Evolutionary conservation across 768 basidiomycete species (phyloP).

Genomic region (Guyanaporus albipodus): DNA sequence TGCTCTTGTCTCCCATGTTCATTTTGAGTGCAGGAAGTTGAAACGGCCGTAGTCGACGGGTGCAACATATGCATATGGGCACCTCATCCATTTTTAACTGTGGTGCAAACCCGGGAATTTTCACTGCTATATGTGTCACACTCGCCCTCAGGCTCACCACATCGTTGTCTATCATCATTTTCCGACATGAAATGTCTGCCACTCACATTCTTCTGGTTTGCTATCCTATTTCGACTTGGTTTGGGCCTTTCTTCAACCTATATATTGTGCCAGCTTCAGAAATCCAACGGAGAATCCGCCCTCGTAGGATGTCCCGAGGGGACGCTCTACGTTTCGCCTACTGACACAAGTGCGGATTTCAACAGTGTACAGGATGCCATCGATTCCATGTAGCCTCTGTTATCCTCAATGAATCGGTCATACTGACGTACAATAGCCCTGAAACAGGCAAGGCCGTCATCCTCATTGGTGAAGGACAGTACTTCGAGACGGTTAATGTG

Average conservation of each 20-base stretch:
- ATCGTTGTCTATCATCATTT: not conserved
- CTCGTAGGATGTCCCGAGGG: conserved; percentile 52
- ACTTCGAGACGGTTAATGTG: conserved; percentile 57
- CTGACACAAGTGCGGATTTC: conserved; percentile 44
- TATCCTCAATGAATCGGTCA: not conserved
- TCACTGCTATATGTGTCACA: not conserved
- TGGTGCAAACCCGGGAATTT: too few relatives aligned
- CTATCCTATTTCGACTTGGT: not conserved
- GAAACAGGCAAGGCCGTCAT: conserved; percentile 40
- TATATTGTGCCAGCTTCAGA: conserved; percentile 49
- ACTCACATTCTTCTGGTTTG: conserved; percentile 6
- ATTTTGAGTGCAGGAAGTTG: too few relatives aligned
- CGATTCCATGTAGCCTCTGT: conserved; percentile 45
- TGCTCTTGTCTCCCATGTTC: too few relatives aligned
- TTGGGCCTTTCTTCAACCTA: conserved; percentile 44
- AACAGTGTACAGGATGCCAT: conserved; percentile 53
- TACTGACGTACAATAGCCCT: conserved; percentile 33
- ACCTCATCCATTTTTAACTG: too few relatives aligned
- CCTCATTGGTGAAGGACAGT: conserved; percentile 55
- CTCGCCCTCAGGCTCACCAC: not conserved
- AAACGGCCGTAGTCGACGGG: too few relatives aligned
- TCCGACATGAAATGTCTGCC: conserved; percentile 8
- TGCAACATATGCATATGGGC: too few relatives aligned
- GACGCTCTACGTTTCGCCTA: conserved; percentile 56
- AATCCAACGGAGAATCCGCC: conserved; percentile 39